Conservation (phyloP, 169 alveolate species). For the Perkinsus chesapeaki region DNA sequence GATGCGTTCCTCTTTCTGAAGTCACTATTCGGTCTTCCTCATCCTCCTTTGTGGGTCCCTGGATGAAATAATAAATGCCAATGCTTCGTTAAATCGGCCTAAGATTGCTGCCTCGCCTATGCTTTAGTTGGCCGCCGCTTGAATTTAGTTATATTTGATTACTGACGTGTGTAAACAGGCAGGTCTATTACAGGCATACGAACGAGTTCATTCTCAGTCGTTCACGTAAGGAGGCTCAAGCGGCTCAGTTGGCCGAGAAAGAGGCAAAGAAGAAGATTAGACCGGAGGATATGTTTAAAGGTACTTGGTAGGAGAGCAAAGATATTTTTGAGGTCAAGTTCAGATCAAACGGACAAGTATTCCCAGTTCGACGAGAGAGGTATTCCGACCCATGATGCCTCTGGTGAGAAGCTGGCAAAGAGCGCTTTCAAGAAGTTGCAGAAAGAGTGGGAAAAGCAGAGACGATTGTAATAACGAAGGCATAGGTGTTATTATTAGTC, state of each 20-base stretch:
- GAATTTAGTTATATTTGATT: too few species aligned
- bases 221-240: background rate
- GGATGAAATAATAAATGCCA: too few species aligned
- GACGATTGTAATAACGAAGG: background rate
- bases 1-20: too few species aligned
- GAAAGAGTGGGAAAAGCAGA: constrained; percentile 28
- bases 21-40: too few species aligned
- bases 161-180: too few species aligned
- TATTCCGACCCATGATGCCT: constrained; percentile 26
- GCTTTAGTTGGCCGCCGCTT: too few species aligned
- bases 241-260: background rate
- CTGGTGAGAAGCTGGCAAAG: constrained; percentile 23
- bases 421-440: constrained; percentile 18
- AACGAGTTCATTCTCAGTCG: too few species aligned
- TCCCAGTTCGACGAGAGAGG: constrained; percentile 39
- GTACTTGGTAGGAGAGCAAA: background rate
- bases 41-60: too few species aligned
- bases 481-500: background rate
- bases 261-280: constrained; percentile 6
- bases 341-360: constrained; percentile 18
- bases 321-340: too few species aligned
- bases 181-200: too few species aligned
- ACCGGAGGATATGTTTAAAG: constrained; percentile 22
- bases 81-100: too few species aligned
- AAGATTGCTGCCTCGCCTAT: too few species aligned